phyloP scores from a whole-genome alignment of 2,329 filamentous ascomycete species.

The Fusarium brevicatenulatum region DNA sequence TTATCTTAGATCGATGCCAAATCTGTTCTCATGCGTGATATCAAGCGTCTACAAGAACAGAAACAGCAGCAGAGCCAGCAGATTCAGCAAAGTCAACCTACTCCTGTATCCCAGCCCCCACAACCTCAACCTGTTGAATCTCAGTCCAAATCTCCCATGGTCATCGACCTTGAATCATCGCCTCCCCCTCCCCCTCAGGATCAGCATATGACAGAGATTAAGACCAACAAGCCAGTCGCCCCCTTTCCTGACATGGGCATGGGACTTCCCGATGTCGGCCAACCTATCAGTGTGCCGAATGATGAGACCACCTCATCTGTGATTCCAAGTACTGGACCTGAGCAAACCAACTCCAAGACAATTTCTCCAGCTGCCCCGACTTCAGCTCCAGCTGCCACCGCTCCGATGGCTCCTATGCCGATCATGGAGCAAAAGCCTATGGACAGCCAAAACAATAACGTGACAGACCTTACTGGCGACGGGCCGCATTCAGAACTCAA shows the following conservation, averaged over 20 bases:
- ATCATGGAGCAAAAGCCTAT: conserved; percentile 41
- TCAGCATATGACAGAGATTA: conserved; percentile 50
- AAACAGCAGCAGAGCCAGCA: conserved; percentile 39
- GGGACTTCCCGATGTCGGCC: conserved; percentile 50
- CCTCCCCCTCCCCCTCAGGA: conserved; percentile 41
- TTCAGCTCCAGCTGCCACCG: conserved; percentile 13
- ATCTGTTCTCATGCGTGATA: conserved; percentile 64
- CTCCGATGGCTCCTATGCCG: conserved; percentile 44
- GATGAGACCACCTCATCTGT: conserved; percentile 31
- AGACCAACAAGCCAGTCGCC: conserved; percentile 57
- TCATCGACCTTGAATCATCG: conserved; percentile 52
- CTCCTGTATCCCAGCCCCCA: conserved; percentile 33
- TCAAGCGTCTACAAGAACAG: conserved; percentile 53
- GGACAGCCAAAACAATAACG: conserved; percentile 33
- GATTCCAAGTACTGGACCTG: conserved; percentile 14
- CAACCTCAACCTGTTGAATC: conserved; percentile 48
- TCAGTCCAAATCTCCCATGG: conserved; percentile 50
- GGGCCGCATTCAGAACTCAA: conserved; percentile 53
- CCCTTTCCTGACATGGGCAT: conserved; percentile 68
- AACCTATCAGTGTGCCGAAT: conserved; percentile 35
- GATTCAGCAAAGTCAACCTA: conserved; percentile 25
- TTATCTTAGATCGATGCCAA: conserved; percentile 58
- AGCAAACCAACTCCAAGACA: conserved; percentile 41
- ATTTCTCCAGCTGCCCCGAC: conserved; percentile 29
- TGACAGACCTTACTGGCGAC: conserved; percentile 31